Conservation (phyloP, 495 filamentous ascomycete genomes). For the Aspergillus indologenus region DNA sequence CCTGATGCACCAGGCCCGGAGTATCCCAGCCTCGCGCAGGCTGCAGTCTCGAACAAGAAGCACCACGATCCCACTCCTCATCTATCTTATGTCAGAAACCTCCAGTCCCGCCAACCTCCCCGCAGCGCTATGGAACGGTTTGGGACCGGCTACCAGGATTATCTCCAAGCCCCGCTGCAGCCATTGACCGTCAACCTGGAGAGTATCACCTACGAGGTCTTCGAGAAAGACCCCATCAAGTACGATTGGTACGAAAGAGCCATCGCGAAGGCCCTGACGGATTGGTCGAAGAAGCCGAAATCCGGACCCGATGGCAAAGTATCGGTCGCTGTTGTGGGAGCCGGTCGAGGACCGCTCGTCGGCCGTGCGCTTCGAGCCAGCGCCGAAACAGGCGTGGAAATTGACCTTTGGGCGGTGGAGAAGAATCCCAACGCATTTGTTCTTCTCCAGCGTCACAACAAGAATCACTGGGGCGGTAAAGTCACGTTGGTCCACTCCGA, state of each 20-base stretch:
- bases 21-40: constrained; percentile 67
- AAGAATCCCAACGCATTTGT: constrained; percentile 99
- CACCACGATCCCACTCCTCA: constrained; percentile 61
- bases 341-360: constrained; percentile 87
- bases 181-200: constrained; percentile 95
- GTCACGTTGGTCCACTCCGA: constrained; percentile 91
- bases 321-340: constrained; percentile 87
- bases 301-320: constrained; percentile 68
- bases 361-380: constrained; percentile 80
- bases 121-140: constrained; percentile 62
- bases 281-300: constrained; percentile 72
- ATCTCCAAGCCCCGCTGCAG: constrained; percentile 89
- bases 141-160: constrained; percentile 83
- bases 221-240: constrained; percentile 97
- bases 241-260: constrained; percentile 93
- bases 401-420: constrained; percentile 89
- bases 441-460: constrained; percentile 81
- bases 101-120: constrained; percentile 78
- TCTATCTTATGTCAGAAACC: constrained; percentile 75
- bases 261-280: constrained; percentile 74
- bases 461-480: constrained; percentile 64
- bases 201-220: constrained; percentile 96
- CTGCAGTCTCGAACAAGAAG: constrained; percentile 47
- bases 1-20: constrained; percentile 45
- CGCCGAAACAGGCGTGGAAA: constrained; percentile 65